These are phyloP conservation scores for Phytophthora hibernalis DNA, from an alignment of 352 stramenopile genomes.

Conservation along the genomic window DNA sequence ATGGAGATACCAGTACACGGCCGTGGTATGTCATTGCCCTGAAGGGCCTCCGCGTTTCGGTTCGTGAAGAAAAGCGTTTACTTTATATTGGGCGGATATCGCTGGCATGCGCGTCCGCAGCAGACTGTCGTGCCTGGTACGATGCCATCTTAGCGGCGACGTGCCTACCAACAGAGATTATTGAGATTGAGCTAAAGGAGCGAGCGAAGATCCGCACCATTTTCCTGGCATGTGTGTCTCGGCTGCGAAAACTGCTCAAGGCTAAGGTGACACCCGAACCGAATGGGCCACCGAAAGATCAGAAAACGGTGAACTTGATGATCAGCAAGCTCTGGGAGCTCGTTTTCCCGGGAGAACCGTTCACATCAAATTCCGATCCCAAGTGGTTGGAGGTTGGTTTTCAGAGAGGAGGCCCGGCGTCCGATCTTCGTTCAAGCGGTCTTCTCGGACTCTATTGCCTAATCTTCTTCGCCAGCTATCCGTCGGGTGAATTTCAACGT, in stretches of 20 bases:
- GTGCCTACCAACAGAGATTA: conserved; percentile 68
- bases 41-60: conserved; percentile 67
- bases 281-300: conserved; percentile 71
- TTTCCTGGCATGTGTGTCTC: conserved; percentile 71
- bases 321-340: conserved; percentile 75
- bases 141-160: conserved; percentile 71
- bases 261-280: conserved; percentile 81
- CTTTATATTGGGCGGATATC: conserved; percentile 69
- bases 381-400: conserved; percentile 88
- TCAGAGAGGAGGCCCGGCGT: conserved; percentile 80
- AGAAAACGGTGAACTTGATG: conserved; percentile 83
- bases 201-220: conserved; percentile 72
- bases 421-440: conserved; percentile 82
- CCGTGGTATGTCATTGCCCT: conserved; percentile 86
- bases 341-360: conserved; percentile 66
- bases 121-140: conserved; percentile 76
- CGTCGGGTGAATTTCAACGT: conserved; percentile 66
- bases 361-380: conserved; percentile 75
- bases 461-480: conserved; percentile 83
- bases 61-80: conserved; percentile 71
- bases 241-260: conserved; percentile 78
- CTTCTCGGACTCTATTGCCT: conserved; percentile 87
- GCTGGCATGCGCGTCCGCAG: conserved; percentile 57
- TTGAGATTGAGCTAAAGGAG: conserved; percentile 82
- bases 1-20: conserved; percentile 59